Evolutionary conservation across 768 basidiomycete species (phyloP).

Genomic region (Pseudohyphozyma bogoriensis): DNA sequence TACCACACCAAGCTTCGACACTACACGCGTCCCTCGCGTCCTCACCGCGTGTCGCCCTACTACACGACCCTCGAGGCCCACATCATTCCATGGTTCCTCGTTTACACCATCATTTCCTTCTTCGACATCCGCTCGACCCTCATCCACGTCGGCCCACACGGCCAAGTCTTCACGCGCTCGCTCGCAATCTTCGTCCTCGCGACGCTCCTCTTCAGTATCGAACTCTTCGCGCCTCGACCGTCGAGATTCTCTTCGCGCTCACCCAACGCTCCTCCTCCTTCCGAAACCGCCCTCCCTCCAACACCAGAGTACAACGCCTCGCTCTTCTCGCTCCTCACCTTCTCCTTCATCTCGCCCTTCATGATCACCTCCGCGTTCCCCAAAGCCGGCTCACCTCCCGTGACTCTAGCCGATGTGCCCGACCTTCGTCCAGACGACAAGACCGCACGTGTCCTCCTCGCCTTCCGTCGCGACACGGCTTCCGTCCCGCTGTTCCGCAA

Average conservation of each 20-base stretch:
- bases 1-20: slow-evolving; percentile 14
- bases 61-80: slow-evolving; percentile 22
- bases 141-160: slow-evolving; percentile 8
- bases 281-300: neutral
- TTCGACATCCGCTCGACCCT: slow-evolving; percentile 30
- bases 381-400: neutral
- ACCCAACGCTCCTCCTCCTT: neutral
- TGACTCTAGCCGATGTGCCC: slow-evolving; percentile 19
- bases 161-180: neutral
- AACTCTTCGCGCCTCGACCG: slow-evolving; percentile 11
- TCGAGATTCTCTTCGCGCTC: slow-evolving; percentile 12
- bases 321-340: slow-evolving; percentile 28
- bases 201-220: slow-evolving; percentile 21
- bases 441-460: slow-evolving; percentile 32
- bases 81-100: slow-evolving; percentile 25
- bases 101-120: slow-evolving; percentile 25
- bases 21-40: slow-evolving; percentile 1
- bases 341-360: slow-evolving; percentile 26
- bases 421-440: slow-evolving; percentile 35
- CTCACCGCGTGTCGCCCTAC: slow-evolving; percentile 8
- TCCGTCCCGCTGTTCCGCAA: neutral
- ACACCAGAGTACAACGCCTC: slow-evolving; percentile 30
- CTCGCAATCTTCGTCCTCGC: slow-evolving; percentile 11
- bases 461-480: slow-evolving; percentile 26
- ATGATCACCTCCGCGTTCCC: slow-evolving; percentile 16